phyloP scores from a whole-genome alignment of 129 eudicot species.

The Daucus carota region DNA sequence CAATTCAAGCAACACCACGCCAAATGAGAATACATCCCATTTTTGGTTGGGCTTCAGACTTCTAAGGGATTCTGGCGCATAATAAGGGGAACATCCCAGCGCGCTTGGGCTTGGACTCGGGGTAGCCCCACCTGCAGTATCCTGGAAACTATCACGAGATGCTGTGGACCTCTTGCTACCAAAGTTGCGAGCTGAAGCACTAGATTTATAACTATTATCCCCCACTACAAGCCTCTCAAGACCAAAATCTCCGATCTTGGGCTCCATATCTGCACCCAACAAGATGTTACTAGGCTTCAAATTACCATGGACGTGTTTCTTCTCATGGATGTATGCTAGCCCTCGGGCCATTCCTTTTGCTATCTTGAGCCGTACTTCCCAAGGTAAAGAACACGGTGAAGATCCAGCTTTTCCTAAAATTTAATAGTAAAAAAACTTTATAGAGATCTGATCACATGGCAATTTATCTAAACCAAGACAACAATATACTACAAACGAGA shows the following conservation, averaged over 20 bases:
- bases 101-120: slow-evolving; percentile 93
- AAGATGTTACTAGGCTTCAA: slow-evolving; percentile 82
- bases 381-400: slow-evolving; percentile 81
- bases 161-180: slow-evolving; percentile 90
- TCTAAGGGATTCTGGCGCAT: slow-evolving; percentile 82
- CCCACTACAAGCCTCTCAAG: slow-evolving; percentile 70
- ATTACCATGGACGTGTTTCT: slow-evolving; percentile 88
- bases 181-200: slow-evolving; percentile 73
- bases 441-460: background rate
- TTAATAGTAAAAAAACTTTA: background rate
- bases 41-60: slow-evolving; percentile 71
- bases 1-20: slow-evolving; percentile 78
- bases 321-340: slow-evolving; percentile 76
- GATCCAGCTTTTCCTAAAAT: slow-evolving; percentile 82
- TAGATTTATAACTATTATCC: slow-evolving; percentile 48
- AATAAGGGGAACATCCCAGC: slow-evolving; percentile 65
- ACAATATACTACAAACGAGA: slow-evolving; percentile 1
- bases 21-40: slow-evolving; percentile 92
- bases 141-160: slow-evolving; percentile 84
- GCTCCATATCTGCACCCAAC: slow-evolving; percentile 80
- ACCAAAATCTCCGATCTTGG: slow-evolving; percentile 88
- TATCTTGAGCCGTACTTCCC: slow-evolving; percentile 84
- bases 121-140: slow-evolving; percentile 39
- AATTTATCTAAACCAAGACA: slow-evolving; percentile 4
- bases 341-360: slow-evolving; percentile 96